phyloP scores from a whole-genome alignment of 495 filamentous ascomycete species.

The Annulohypoxylon stygium region DNA sequence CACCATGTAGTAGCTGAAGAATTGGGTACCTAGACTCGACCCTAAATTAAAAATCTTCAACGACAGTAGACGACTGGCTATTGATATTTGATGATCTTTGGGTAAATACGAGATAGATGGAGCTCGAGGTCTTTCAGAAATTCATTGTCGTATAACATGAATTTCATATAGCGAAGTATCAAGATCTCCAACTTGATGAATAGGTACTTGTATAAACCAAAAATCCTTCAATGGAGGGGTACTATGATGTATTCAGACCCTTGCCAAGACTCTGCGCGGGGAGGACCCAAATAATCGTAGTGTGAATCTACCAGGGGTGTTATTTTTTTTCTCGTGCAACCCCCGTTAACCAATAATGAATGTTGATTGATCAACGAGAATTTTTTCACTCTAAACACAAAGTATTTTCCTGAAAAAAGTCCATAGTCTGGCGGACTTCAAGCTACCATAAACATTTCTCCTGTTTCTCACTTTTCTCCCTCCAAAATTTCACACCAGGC shows the following conservation, averaged over 20 bases:
- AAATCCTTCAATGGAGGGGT: background rate
- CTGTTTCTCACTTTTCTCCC: background rate
- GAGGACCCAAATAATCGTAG: slow-evolving; percentile 1
- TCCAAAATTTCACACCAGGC: background rate
- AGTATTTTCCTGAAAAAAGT: slow-evolving; percentile 17
- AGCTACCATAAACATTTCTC: background rate
- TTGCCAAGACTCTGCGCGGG: slow-evolving; percentile 34
- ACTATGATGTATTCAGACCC: slow-evolving; percentile 7
- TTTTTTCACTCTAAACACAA: slow-evolving; percentile 38
- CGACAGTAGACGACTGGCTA: background rate
- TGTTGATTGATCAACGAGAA: slow-evolving; percentile 35
- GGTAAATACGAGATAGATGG: no score
- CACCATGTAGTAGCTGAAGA: background rate
- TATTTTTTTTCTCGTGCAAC: slow-evolving; percentile 1
- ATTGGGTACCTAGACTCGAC: background rate
- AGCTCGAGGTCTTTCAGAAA: no score
- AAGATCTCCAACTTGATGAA: no score
- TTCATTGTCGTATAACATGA: background rate
- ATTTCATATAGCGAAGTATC: no score
- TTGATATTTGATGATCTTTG: no score
- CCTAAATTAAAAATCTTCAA: background rate
- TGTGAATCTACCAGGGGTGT: slow-evolving; percentile 7
- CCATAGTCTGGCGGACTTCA: slow-evolving; percentile 4
- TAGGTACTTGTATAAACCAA: no score
- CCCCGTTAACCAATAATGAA: slow-evolving; percentile 34